Evolutionary conservation across 495 filamentous ascomycete genomes (phyloP).

Genomic region (Penicillium alfredii): DNA sequence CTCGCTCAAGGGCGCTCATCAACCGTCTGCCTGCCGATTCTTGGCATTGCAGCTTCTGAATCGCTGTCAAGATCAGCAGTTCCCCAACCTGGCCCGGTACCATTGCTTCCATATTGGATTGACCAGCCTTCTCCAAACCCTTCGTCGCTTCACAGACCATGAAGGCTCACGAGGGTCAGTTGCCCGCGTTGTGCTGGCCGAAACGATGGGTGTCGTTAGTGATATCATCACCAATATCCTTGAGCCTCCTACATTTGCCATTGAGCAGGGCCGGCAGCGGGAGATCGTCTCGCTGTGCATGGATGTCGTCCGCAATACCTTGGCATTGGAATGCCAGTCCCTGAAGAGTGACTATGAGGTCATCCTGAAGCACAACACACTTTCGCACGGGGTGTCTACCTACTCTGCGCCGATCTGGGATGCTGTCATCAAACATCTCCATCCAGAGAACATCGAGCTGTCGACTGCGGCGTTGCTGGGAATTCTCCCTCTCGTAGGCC

Average conservation of each 20-base stretch:
- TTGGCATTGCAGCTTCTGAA: constrained; percentile 64
- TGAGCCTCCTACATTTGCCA: constrained; percentile 33
- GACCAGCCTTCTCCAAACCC: constrained; percentile 42
- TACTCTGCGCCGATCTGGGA: constrained; percentile 71
- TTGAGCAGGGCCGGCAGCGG: constrained; percentile 32
- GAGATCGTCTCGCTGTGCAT: constrained; percentile 41
- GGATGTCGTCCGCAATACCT: constrained; percentile 61
- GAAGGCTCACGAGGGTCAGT: constrained; percentile 44
- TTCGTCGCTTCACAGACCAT: constrained; percentile 48
- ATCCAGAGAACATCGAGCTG: constrained; percentile 55
- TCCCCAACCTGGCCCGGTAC: constrained; percentile 38
- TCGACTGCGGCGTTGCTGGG: constrained; percentile 68
- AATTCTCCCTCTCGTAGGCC: constrained; percentile 57
- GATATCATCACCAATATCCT: constrained; percentile 44
- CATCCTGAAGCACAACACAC: constrained; percentile 48
- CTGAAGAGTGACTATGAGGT: constrained; percentile 65
- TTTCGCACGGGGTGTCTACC: constrained; percentile 62
- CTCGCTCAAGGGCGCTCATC: constrained; percentile 66
- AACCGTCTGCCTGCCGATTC: constrained; percentile 65
- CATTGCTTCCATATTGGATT: constrained; percentile 50
- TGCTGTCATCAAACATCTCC: constrained; percentile 60
- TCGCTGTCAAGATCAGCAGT: constrained; percentile 50
- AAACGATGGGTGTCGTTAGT: constrained; percentile 46
- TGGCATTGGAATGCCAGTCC: constrained; percentile 70
- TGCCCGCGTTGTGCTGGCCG: constrained; percentile 47